Percentiles rank a stretch among this genome's conserved stretches.
Evolutionary conservation across 2,329 filamentous ascomycete species (phyloP).

Genomic region (Colletotrichum salicis): DNA sequence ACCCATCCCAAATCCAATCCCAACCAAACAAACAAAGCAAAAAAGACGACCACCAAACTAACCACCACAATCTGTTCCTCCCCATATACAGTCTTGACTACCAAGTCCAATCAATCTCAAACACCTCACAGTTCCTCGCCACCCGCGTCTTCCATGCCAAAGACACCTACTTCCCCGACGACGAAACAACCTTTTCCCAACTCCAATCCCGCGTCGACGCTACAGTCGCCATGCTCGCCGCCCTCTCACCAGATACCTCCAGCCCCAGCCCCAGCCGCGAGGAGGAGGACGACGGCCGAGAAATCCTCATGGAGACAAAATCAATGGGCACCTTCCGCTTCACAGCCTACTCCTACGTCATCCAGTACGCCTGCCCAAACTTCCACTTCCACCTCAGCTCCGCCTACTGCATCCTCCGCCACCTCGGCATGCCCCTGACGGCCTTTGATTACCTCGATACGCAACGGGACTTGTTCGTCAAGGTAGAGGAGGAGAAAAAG

Average conservation of each 20-base stretch:
- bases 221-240: conserved; percentile 45
- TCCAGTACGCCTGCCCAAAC: conserved; percentile 62
- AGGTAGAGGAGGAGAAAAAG: conserved; percentile 11
- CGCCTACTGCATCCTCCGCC: conserved; percentile 66
- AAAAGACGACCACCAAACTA: background rate
- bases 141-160: conserved; percentile 30
- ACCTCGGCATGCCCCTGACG: conserved; percentile 66
- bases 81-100: conserved; percentile 31
- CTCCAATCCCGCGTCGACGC: conserved; percentile 29
- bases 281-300: conserved; percentile 23
- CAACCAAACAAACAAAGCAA: too few species aligned
- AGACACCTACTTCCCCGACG: conserved; percentile 34
- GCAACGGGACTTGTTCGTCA: conserved; percentile 22
- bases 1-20: background rate
- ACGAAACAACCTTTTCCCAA: conserved; percentile 31
- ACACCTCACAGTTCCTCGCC: conserved; percentile 38
- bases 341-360: conserved; percentile 53
- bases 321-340: conserved; percentile 41
- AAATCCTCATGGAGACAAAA: conserved; percentile 39
- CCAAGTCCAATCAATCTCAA: conserved; percentile 38
- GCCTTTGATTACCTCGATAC: conserved; percentile 62
- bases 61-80: background rate
- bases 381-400: conserved; percentile 69
- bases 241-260: conserved; percentile 34
- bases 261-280: conserved; percentile 21